Evolutionary conservation across 73 alveolate genomes (phyloP).

Genomic region (Tetrahymena elliotti): DNA sequence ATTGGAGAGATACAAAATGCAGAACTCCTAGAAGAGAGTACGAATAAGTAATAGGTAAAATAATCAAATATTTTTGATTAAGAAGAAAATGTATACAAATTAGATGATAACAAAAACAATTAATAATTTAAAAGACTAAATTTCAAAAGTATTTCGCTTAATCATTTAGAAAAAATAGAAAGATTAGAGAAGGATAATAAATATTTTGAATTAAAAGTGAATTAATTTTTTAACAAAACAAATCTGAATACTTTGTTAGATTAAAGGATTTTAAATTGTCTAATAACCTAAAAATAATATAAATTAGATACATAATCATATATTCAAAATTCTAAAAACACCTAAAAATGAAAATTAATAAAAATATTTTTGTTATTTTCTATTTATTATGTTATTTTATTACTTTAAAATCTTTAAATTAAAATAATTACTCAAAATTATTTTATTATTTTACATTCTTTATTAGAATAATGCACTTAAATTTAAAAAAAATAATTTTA

Average conservation of each 20-base stretch:
- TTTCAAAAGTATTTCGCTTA: background rate
- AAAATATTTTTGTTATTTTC: no score
- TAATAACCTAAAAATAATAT: background rate
- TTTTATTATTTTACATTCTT: no score
- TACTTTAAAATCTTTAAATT: no score
- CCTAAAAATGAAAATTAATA: no score
- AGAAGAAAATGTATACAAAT: background rate
- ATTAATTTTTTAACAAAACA: background rate
- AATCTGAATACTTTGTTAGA: background rate
- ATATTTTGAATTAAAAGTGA: background rate
- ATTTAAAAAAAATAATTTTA: no score
- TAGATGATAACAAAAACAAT: background rate
- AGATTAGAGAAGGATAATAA: background rate
- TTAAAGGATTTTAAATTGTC: background rate
- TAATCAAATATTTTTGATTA: background rate
- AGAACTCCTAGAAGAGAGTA: background rate
- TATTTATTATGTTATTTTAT: no score
- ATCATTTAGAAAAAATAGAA: background rate
- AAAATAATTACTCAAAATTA: no score
- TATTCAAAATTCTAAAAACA: no score
- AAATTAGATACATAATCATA: background rate
- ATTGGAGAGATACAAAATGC: no score
- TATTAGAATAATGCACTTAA: no score
- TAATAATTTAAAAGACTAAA: no score
- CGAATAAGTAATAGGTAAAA: no score